Evolutionary conservation across 306 rosid genomes (phyloP), one percentile per base, ranked within the genome.

Genomic region (Gleditsia sinensis): DNA sequence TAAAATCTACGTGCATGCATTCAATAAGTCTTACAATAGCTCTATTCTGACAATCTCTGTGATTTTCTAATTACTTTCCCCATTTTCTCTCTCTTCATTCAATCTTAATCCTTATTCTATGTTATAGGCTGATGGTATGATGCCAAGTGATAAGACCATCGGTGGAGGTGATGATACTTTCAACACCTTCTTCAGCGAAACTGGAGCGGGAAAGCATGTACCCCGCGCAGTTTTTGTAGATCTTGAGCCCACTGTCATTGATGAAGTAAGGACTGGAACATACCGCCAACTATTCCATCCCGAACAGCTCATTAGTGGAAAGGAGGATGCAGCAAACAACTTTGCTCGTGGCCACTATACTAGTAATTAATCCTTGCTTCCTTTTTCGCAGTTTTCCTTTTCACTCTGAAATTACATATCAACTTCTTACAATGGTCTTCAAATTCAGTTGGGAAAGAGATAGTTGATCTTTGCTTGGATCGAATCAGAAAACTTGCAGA

Each of bases 321-420:
- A 91, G 81, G 94, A 91, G 71, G 97, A 91, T 34, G 97, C 94
- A 1, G 97, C 97, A 4, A 91, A 91, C 75, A 91, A 91, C 79
- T 91, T 91, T 36, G 97, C 97, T 68, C 92, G 94, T n/a, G 94
- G 94, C 76, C 97, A 91, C 66, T 91, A 91, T 77, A 91, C 97
- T 49, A 87, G 96, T 91, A 83, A 86, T 10, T 21, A 2, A 43
- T 43, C n/a, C n/a, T n/a, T n/a, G n/a, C n/a, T 37, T 13, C 43
- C 9, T 6, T 8, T 28, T 13, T 39, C 21, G 36, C 54, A 13
- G 0, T 3, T 16, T 53, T 49, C 23, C 33, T 51, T n/a, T 4
- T n/a, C 42, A 51, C 30, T 25, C 1, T 25, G 17, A 59, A 30
- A 59, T 54, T 58, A 27, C 34, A 60, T 57, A 5, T 40, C 40